Base-by-base conservation (phyloP, 2,329 filamentous ascomycete species). In the Pleurostoma richardsiae region DNA sequence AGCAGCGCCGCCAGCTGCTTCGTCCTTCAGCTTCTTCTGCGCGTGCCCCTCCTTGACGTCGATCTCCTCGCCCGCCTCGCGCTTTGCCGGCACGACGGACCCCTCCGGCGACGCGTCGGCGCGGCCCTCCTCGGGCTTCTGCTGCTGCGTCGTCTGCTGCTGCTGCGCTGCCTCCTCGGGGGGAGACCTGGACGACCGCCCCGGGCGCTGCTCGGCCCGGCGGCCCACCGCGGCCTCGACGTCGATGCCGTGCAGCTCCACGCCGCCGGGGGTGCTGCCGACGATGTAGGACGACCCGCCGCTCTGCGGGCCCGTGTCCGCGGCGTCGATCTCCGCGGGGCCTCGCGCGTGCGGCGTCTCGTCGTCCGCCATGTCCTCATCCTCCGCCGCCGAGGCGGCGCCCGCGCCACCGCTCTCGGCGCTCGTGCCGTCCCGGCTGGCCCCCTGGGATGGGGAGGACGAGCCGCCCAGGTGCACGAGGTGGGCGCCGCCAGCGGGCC, bases 341-440 rank as follows among this genome's bases (percentile, higher is more conserved):
- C 92, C 92, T 39, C 90, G 79, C 1, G 88, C 90, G 65, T 95
- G 90, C 4, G 90, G 88, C 44, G 82, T 75, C 49, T 88, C 85
- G 6, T 79, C 76, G 11, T 79, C 76, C 30, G 70, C 66, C 36
- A 71, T 66, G 46, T 74, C 61, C 51, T 66, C 52, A 42, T 64
- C 59, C 11, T 67, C 64, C 3, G 58, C 57, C 29, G 59, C 59
- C 11, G 59, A 55, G 28, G 33, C 57, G 52, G 8, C 54, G 54
- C 41, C 57, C 38, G 54, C 51, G 36, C 46, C 56, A 49, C 63
- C 62, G 44, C 48, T 46, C 39, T 64, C 54, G 39, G 50, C 52
- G 33, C 47, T 42, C 8, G 29, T 41, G 38, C 49, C 52, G 8
- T 49, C 55, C 26, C 29, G 58, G 50, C 27, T 58, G 27, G 26